Base-by-base conservation (phyloP, 495 filamentous ascomycete genomes). In the Lasiosphaeria miniovina region DNA sequence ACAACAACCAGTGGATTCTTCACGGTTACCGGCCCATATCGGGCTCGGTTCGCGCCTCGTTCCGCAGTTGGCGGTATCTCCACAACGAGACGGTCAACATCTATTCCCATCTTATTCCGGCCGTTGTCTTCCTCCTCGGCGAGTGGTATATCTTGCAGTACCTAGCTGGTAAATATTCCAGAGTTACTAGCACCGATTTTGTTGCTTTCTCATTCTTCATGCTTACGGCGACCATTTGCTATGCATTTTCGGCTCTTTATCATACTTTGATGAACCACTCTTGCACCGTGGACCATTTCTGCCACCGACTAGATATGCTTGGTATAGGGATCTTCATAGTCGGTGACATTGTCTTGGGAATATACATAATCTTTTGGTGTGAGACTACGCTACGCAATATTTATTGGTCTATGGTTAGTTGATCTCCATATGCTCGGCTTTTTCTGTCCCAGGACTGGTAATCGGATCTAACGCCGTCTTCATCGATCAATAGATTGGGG, bases 1-100 rank as follows among this genome's bases (percentile, higher is more conserved):
- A 49, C 6, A 7, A 6, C 46, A 49, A 59, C 52, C 3, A 10
- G 58, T 89, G 84, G 77, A 91, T 94, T 57, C 77, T 77, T 55
- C 81, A 80, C 15, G 86, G 87, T 61, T 92, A 93, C 68, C 86
- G 90, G 15, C 86, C 85, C 15, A 76, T 80, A 43, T 86, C 86
- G 4, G 75, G 74, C 57, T 92, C 89, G 2, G 88, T 86, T 71
- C 69, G 67, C n/a, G n/a, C n/a, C n/a, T n/a, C n/a, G n/a, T n/a
- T n/a, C n/a, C n/a, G n/a, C n/a, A n/a, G n/a, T n/a, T n/a, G n/a
- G n/a, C n/a, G n/a, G n/a, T n/a, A n/a, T n/a, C n/a, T n/a, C n/a
- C n/a, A n/a, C n/a, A n/a, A n/a, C n/a, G n/a, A n/a, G n/a, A n/a
- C n/a, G n/a, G n/a, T n/a, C n/a, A n/a, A n/a, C n/a, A n/a, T n/a